phyloP scores from a whole-genome alignment of 192 early-diverging fungal species.

The Diversispora epigaea region DNA sequence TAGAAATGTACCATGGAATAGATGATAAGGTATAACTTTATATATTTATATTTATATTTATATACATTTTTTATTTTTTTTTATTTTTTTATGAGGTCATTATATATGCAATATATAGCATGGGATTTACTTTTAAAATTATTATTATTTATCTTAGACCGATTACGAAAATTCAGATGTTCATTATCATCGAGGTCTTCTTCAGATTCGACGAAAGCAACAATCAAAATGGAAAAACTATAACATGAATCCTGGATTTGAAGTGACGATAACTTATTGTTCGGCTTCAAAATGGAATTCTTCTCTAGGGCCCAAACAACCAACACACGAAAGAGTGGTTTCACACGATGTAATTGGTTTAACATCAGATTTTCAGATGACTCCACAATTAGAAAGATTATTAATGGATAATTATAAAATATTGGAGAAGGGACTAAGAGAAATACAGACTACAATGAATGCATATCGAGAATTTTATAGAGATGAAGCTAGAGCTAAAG shows the following conservation, averaged over 20 bases:
- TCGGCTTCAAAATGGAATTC: background rate
- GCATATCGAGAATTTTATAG: constrained; percentile 49
- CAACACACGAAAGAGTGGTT: constrained; percentile 39
- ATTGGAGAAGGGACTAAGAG: constrained; percentile 44
- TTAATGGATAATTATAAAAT: constrained; percentile 57
- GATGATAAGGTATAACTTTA: constrained; percentile 31
- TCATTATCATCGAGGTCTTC: constrained; percentile 45
- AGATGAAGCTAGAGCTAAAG: constrained; percentile 53
- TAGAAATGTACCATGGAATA: background rate
- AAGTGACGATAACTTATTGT: constrained; percentile 47
- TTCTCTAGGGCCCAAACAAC: constrained; percentile 22
- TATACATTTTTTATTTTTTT: background rate
- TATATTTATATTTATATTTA: constrained; percentile 16
- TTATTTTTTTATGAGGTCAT: background rate
- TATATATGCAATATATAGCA: background rate
- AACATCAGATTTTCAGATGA: constrained; percentile 48
- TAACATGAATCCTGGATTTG: constrained; percentile 62
- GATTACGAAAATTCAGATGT: constrained; percentile 18
- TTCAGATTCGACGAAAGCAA: constrained; percentile 52
- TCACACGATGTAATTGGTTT: constrained; percentile 52
- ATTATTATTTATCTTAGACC: constrained; percentile 22
- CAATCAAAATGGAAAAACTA: constrained; percentile 42
- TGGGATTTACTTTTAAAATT: background rate
- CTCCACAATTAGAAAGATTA: constrained; percentile 50
- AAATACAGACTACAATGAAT: constrained; percentile 41